A percentile compares a stretch with the other conserved stretches of the same genome.
phyloP scores from a whole-genome alignment of 805 yeast species.

The Monosporozyma siamensis region DNA sequence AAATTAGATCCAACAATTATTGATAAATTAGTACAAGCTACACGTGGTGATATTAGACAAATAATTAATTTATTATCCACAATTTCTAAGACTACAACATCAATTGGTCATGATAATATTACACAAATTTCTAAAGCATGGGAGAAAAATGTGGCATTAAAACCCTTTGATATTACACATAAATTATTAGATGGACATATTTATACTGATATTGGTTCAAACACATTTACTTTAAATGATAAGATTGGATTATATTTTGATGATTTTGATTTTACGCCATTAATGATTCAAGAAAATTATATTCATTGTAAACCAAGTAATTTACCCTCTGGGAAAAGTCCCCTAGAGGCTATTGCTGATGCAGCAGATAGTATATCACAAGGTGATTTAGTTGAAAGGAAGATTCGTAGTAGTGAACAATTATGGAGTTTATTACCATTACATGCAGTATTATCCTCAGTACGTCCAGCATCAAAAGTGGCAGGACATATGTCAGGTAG shows the following conservation, averaged over 20 bases:
- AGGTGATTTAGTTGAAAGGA: slow-evolving; percentile 70
- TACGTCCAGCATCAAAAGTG: slow-evolving; percentile 64
- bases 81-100: slow-evolving; percentile 62
- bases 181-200: slow-evolving; percentile 53
- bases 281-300: slow-evolving; percentile 95
- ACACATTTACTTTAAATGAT: slow-evolving; percentile 56
- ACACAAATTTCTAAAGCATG: slow-evolving; percentile 55
- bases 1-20: slow-evolving; percentile 71
- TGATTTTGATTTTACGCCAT: slow-evolving; percentile 88
- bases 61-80: slow-evolving; percentile 84
- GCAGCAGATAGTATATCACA: slow-evolving; percentile 87
- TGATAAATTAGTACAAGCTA: slow-evolving; percentile 74
- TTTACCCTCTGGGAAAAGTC: slow-evolving; percentile 37
- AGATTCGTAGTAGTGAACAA: slow-evolving; percentile 84
- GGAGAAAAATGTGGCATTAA: slow-evolving; percentile 84
- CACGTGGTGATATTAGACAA: slow-evolving; percentile 88
- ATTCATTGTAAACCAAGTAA: slow-evolving; percentile 51
- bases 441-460: slow-evolving; percentile 80
- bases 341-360: slow-evolving; percentile 51
- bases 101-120: slow-evolving; percentile 50
- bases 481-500: slow-evolving; percentile 65
- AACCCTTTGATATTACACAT: slow-evolving; percentile 84
- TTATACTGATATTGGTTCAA: slow-evolving; percentile 38
- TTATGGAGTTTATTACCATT: slow-evolving; percentile 90
- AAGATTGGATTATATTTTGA: slow-evolving; percentile 84